These are phyloP conservation scores for Linnemannia exigua DNA, from an alignment of 192 early-diverging fungal species.

Conservation along the genomic window DNA sequence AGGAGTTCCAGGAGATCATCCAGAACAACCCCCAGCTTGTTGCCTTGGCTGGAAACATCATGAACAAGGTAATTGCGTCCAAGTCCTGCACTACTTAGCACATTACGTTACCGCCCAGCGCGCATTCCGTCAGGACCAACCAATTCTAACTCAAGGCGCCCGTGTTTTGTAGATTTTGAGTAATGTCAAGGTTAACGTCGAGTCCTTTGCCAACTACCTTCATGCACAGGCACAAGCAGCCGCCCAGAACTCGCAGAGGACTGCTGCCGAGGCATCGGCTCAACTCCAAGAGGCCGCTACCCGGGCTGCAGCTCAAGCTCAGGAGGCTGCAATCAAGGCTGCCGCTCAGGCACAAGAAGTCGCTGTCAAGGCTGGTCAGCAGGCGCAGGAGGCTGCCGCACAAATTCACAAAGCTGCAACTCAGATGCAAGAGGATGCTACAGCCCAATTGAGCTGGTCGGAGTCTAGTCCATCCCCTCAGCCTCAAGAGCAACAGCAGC, in stretches of 20 bases:
- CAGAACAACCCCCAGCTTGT: slow-evolving; percentile 51
- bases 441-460: background rate
- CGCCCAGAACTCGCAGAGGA: slow-evolving; percentile 34
- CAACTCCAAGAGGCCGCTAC: slow-evolving; percentile 26
- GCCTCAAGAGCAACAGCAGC: background rate
- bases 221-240: slow-evolving; percentile 28
- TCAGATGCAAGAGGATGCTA: too few relatives aligned
- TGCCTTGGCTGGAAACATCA: slow-evolving; percentile 25
- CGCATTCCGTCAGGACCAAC: background rate
- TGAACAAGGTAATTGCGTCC: slow-evolving; percentile 32
- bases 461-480: background rate
- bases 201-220: slow-evolving; percentile 39
- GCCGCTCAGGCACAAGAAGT: slow-evolving; percentile 12
- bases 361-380: background rate
- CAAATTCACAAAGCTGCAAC: background rate
- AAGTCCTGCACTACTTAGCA: background rate
- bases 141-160: background rate
- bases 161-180: slow-evolving; percentile 34
- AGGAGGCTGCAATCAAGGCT: background rate
- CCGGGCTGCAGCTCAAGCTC: slow-evolving; percentile 2
- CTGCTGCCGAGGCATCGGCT: slow-evolving; percentile 20
- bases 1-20: slow-evolving; percentile 52
- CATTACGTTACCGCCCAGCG: background rate
- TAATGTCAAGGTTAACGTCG: slow-evolving; percentile 51
- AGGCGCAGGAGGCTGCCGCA: background rate